These are phyloP conservation scores for Aureobasidium sp. DNA, from an alignment of 2,329 filamentous ascomycete genomes.

Conservation along the genomic window DNA sequence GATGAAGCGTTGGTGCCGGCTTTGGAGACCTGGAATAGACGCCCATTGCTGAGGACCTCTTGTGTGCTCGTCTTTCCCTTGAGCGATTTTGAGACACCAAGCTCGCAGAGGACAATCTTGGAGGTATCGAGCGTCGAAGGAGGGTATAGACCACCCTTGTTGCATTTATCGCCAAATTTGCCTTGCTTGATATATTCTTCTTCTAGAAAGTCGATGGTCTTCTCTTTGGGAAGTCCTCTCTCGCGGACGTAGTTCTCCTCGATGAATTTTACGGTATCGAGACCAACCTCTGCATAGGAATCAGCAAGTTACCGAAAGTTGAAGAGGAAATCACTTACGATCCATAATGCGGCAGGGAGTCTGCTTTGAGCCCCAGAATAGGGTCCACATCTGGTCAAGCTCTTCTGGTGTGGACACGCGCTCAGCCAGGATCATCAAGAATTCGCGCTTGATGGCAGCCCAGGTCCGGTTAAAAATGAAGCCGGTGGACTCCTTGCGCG, in stretches of 20 bases:
- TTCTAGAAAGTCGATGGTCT: constrained; percentile 42
- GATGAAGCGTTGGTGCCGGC: background rate
- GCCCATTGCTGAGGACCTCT: background rate
- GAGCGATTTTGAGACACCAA: background rate
- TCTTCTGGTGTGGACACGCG: constrained; percentile 43
- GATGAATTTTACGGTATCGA: constrained; percentile 49
- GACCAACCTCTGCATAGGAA: constrained; percentile 34
- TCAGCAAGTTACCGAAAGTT: background rate
- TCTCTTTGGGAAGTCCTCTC: constrained; percentile 35
- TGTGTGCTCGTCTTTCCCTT: background rate
- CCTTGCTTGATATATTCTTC: constrained; percentile 42
- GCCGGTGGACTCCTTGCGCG: constrained; percentile 45
- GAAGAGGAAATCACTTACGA: constrained; percentile 11
- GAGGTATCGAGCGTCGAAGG: background rate
- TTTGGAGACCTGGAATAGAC: background rate
- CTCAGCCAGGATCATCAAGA: constrained; percentile 44
- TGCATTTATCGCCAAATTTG: constrained; percentile 36
- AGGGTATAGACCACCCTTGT: constrained; percentile 20
- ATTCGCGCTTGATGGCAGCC: constrained; percentile 51
- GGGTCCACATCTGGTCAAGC: constrained; percentile 43
- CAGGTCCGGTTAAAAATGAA: constrained; percentile 52
- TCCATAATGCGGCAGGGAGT: constrained; percentile 42
- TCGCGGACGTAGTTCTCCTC: constrained; percentile 48
- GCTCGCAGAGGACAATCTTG: constrained; percentile 6
- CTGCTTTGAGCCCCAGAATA: constrained; percentile 28